phyloP scores from a whole-genome alignment of 2,329 filamentous ascomycete species.

The Aspergillus viridinutans region DNA sequence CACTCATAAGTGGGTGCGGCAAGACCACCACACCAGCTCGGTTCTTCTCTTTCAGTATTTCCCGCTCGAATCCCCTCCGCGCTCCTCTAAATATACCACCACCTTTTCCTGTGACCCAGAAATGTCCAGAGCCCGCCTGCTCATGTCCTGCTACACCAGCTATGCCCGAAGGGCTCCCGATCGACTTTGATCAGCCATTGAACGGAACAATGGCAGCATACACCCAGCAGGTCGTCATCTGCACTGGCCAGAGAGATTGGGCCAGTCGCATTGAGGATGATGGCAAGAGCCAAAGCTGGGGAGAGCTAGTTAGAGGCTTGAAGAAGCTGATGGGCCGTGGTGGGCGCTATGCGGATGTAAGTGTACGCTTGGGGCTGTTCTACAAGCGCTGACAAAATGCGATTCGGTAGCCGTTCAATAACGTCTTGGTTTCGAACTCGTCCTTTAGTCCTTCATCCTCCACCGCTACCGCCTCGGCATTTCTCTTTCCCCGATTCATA shows the following conservation, averaged over 20 bases:
- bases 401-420: conserved; percentile 68
- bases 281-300: conserved; percentile 47
- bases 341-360: conserved; percentile 61
- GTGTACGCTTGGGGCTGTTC: conserved; percentile 5
- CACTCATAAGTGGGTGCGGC: conserved; percentile 12
- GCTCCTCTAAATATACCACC: conserved; percentile 34
- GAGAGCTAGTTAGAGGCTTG: conserved; percentile 58
- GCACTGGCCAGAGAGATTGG: conserved; percentile 79
- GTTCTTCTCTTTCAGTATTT: conserved; percentile 20
- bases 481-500: conserved; percentile 79
- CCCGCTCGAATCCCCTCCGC: conserved; percentile 16
- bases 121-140: conserved; percentile 74
- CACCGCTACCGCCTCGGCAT: conserved; percentile 51
- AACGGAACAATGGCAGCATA: conserved; percentile 76
- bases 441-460: conserved; percentile 62
- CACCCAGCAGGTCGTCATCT: conserved; percentile 76
- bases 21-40: conserved; percentile 11
- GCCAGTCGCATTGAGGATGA: conserved; percentile 80
- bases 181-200: conserved; percentile 66
- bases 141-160: conserved; percentile 68
- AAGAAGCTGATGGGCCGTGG: conserved; percentile 64
- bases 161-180: conserved; percentile 64
- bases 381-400: conserved; percentile 6
- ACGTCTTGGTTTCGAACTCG: conserved; percentile 70
- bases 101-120: conserved; percentile 46